Evolutionary conservation across 495 filamentous ascomycete genomes (phyloP), one percentile per base, ranked within the genome.

Genomic region (Recurvomyces mirabilis): DNA sequence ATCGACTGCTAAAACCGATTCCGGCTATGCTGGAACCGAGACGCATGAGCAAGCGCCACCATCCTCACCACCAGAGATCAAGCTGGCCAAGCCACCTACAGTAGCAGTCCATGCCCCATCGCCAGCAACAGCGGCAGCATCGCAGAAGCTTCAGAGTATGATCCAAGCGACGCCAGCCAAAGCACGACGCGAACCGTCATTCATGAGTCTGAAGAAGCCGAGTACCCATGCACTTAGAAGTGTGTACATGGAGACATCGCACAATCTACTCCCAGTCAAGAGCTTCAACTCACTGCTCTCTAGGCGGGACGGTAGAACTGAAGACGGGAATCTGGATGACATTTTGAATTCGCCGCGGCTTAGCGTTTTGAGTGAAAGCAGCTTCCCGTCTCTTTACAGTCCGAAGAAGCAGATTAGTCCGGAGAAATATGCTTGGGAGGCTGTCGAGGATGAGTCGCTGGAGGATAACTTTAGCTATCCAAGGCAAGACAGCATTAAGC

Each of bases 201-300:
- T 46, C 21, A 11, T 56, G 19, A 53, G 53, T 38, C 43, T 41
- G 24, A 49, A 56, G 38, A 48, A 53, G 24, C 22, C 53, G 11
- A 53, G 49, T 41, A 56, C 49, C 0, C 29, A 44, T 22, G 53
- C 49, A 1, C 41, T 56, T 12, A 43, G 53, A 21, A 56, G 45
- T 20, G 48, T 53, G 15, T 56, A 56, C 22, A n/a, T 56, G 35
- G 53, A 56, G 21, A 17, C 32, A 5, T 18, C 44, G 12, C 52
- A 56, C 15, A 18, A 19, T 4, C 36, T 56, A 21, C 43, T 49
- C 22, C 39, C 53, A 4, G 53, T 52, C 2, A n/a, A 47, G 34
- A 56, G 53, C 45, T 56, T 56, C 53, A 46, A 47, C 26, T 52
- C 53, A 4, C 38, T 56, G 38, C 37, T 52, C n/a, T 56, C 49